Percentiles rank a stretch among this genome's conserved stretches.
Evolutionary conservation across 1,139 yeast genomes (phyloP).

Genomic region (Diutina ranongensis): DNA sequence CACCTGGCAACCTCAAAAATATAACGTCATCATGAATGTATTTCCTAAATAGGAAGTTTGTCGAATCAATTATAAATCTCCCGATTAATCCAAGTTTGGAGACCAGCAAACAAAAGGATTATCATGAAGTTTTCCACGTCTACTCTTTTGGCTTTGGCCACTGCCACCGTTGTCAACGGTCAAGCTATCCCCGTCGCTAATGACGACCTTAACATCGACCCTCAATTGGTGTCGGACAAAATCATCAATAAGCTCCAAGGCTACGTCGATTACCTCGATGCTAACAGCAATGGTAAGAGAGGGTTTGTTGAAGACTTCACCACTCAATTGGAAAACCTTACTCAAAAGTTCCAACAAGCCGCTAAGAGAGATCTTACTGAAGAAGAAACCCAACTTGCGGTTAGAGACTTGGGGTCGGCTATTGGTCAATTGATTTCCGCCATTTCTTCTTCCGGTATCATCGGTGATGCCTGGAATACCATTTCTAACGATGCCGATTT

Average conservation of each 20-base stretch:
- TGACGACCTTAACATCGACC: neutral
- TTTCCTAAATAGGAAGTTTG: neutral
- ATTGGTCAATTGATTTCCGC: conserved; percentile 28
- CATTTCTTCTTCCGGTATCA: conserved; percentile 28
- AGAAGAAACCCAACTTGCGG: conserved; percentile 20
- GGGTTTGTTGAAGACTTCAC: neutral
- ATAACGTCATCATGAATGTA: neutral
- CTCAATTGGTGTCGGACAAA: neutral
- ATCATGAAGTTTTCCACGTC: conserved; percentile 34
- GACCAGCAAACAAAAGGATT: neutral
- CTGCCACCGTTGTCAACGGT: conserved; percentile 20
- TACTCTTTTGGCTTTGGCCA: conserved; percentile 31
- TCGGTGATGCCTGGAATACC: conserved; percentile 25
- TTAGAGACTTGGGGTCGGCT: conserved; percentile 26
- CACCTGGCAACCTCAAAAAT: neutral
- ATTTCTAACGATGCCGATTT: conserved; percentile 24
- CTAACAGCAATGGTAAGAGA: neutral
- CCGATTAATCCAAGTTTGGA: no score
- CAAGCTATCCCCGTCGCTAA: neutral
- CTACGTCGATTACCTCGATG: neutral
- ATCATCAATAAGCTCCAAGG: neutral
- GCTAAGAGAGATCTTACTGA: conserved; percentile 26
- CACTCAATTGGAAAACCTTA: neutral
- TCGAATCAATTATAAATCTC: no score
- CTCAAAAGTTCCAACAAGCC: neutral